Conservation (phyloP, 139 green algal genomes). For the Tetraselmis striata region DNA sequence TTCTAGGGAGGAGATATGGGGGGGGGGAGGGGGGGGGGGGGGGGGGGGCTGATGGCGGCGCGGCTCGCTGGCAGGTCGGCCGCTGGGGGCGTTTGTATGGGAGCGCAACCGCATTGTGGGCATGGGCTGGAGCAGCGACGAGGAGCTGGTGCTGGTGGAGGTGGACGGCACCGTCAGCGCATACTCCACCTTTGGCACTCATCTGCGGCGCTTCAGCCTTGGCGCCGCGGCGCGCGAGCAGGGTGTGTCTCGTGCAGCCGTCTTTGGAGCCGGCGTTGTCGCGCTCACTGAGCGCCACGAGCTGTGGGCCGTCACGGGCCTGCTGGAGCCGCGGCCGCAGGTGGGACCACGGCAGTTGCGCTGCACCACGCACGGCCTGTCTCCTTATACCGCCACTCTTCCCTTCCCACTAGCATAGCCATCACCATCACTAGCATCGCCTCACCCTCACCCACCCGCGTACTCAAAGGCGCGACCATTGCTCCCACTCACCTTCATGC, state of each 20-base stretch:
- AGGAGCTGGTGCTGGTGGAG: constrained; percentile 68
- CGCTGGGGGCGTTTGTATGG: constrained; percentile 57
- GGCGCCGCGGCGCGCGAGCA: constrained; percentile 43
- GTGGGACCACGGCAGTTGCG: no score
- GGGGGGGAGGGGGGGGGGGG: background rate
- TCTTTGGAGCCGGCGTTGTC: constrained; percentile 54
- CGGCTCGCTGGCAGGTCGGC: background rate
- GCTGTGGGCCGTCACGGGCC: constrained; percentile 48
- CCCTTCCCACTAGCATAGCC: no score
- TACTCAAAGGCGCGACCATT: no score
- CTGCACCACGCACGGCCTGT: no score
- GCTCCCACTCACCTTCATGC: no score
- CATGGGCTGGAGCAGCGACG: constrained; percentile 64
- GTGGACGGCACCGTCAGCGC: constrained; percentile 41
- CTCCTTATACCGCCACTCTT: no score
- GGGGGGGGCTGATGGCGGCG: background rate
- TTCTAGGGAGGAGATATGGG: no score
- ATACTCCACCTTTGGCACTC: constrained; percentile 41
- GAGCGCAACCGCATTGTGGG: constrained; percentile 51
- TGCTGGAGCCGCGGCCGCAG: constrained; percentile 41
- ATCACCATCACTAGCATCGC: no score
- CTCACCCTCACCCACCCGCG: no score
- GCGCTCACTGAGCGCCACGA: constrained; percentile 33
- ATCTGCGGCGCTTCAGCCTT: constrained; percentile 47
- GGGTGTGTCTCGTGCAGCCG: constrained; percentile 34